Conservation (phyloP, 2,329 filamentous ascomycete genomes). For the Daldinia sp. region DNA sequence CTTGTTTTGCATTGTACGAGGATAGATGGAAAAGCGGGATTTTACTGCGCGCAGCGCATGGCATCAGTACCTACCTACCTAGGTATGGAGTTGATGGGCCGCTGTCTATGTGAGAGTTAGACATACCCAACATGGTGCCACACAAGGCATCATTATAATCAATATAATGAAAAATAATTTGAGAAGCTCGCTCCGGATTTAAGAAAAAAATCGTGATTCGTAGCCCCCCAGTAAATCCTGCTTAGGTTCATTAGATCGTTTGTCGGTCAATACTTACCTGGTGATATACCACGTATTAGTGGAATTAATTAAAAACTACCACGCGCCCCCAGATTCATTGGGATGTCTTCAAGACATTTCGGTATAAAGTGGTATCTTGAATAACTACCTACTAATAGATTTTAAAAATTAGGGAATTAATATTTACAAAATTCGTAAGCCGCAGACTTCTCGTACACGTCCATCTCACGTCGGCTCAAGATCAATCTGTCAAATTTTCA, state of each 20-base stretch:
- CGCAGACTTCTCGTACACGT: background rate
- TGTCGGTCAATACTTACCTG: no score
- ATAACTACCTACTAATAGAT: background rate
- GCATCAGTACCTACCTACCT: no score
- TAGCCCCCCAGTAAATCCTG: background rate
- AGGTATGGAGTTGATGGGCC: constrained; percentile 16
- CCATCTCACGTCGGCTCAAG: background rate
- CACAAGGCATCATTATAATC: background rate
- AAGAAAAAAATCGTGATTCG: background rate
- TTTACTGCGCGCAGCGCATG: background rate
- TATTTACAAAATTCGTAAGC: background rate
- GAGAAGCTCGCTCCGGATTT: background rate
- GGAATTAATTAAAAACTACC: no score
- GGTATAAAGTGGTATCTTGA: background rate
- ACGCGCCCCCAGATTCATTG: no score
- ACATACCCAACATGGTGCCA: constrained; percentile 5
- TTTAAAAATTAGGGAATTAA: constrained; percentile 1
- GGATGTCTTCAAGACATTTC: no score
- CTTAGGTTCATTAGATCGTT: background rate
- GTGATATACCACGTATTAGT: no score
- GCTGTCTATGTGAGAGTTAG: constrained; percentile 1
- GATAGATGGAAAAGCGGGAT: background rate
- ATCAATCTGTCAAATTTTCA: background rate
- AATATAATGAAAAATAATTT: constrained; percentile 6
- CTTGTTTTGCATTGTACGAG: constrained; percentile 14